Conservation (phyloP, 2,329 filamentous ascomycete genomes). For the Berkeleyomyces basicola region DNA sequence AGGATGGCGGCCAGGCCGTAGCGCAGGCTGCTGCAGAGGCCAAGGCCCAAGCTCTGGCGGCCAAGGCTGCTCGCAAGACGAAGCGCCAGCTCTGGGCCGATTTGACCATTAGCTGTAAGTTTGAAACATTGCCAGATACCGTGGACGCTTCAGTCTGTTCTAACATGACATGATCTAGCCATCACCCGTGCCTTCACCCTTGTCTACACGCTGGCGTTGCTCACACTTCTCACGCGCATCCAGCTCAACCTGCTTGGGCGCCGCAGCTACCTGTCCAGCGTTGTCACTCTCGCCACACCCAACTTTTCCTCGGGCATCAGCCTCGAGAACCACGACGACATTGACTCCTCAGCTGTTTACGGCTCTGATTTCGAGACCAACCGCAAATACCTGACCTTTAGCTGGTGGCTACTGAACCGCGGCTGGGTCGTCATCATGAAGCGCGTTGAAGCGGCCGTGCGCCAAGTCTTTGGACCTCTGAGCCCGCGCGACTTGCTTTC, state of each 20-base stretch:
- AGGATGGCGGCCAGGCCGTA: constrained; percentile 23
- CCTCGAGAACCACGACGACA: constrained; percentile 86
- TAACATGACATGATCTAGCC: constrained; percentile 32
- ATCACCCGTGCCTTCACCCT: constrained; percentile 83
- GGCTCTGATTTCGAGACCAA: constrained; percentile 95
- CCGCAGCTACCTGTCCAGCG: constrained; percentile 87
- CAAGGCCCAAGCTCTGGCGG: constrained; percentile 11
- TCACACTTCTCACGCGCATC: constrained; percentile 83
- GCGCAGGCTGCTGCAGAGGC: constrained; percentile 8
- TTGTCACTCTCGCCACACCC: constrained; percentile 75
- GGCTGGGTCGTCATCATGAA: constrained; percentile 74
- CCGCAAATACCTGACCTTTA: constrained; percentile 84
- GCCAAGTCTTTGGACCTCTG: constrained; percentile 73
- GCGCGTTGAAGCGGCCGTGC: constrained; percentile 71
- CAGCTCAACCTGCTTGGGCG: constrained; percentile 94
- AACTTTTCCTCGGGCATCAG: constrained; percentile 60
- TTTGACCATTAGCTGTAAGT: constrained; percentile 81
- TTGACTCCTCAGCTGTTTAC: constrained; percentile 63
- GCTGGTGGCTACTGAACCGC: constrained; percentile 90
- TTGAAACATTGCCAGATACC: background rate
- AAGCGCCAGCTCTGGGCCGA: constrained; percentile 97
- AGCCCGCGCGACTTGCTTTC: constrained; percentile 81
- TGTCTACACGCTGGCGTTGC: constrained; percentile 74
- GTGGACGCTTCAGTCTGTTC: background rate
- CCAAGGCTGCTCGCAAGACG: constrained; percentile 40